A percentile compares a stretch with the other conserved stretches of the same genome.
phyloP scores from a whole-genome alignment of 1,139 yeast genomes.

The Kazachstania sp. region DNA sequence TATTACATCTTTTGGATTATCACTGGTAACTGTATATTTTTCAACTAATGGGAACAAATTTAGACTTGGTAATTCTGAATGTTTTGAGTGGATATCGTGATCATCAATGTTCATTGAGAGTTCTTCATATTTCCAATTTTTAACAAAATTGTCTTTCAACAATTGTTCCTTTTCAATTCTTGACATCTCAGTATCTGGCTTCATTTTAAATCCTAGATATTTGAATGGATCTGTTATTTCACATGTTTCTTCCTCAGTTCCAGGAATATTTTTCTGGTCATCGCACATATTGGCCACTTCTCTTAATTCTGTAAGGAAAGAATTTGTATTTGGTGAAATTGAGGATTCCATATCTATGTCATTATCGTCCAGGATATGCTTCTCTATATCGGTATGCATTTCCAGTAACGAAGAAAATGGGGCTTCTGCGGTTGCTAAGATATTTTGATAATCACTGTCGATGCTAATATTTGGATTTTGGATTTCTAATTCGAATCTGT shows the following conservation, averaged over 20 bases:
- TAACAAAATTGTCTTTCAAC: constrained; percentile 5
- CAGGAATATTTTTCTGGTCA: background rate
- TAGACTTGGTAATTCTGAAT: constrained; percentile 32
- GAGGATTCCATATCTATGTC: background rate
- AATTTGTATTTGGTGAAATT: background rate
- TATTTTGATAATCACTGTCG: background rate
- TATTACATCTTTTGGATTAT: constrained; percentile 63
- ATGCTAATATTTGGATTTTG: background rate
- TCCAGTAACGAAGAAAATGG: background rate
- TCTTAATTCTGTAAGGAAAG: constrained; percentile 8
- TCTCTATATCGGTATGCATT: background rate
- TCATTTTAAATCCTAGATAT: background rate
- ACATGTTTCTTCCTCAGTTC: background rate
- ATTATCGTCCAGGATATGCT: background rate
- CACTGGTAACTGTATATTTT: constrained; percentile 68
- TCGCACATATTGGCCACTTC: constrained; percentile 4
- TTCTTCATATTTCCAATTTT: constrained; percentile 15
- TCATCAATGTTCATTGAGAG: constrained; percentile 14
- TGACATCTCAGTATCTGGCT: background rate
- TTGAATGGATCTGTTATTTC: constrained; percentile 2
- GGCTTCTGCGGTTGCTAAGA: background rate
- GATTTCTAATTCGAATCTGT: background rate
- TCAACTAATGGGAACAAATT: constrained; percentile 89
- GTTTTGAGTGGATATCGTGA: constrained; percentile 15
- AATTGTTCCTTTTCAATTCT: background rate